Percentiles rank a stretch among this genome's conserved stretches.
phyloP scores from a whole-genome alignment of 495 filamentous ascomycete species.

The Xylaria longipes region DNA sequence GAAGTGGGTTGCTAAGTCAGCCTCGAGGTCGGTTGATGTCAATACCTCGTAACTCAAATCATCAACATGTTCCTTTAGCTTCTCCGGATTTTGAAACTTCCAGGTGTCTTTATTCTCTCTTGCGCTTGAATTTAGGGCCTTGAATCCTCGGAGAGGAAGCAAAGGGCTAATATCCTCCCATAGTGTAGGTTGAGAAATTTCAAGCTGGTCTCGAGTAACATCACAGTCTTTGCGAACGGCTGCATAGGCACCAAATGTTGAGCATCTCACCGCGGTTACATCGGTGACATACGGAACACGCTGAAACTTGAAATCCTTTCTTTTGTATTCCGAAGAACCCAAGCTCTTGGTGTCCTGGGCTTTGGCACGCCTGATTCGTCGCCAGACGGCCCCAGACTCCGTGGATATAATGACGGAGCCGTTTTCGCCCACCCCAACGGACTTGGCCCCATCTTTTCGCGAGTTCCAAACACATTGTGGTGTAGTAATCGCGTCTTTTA shows the following conservation, averaged over 20 bases:
- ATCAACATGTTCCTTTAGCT: slow-evolving; percentile 41
- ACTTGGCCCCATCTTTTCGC: slow-evolving; percentile 80
- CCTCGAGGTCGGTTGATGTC: slow-evolving; percentile 62
- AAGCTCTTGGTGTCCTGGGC: slow-evolving; percentile 71
- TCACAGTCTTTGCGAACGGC: slow-evolving; percentile 86
- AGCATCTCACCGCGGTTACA: slow-evolving; percentile 82
- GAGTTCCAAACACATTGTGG: slow-evolving; percentile 86
- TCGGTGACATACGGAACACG: slow-evolving; percentile 86
- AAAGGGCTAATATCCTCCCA: slow-evolving; percentile 77
- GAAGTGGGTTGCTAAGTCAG: slow-evolving; percentile 56
- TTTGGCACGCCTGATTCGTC: slow-evolving; percentile 78
- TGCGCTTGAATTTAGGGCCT: slow-evolving; percentile 40
- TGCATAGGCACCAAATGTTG: slow-evolving; percentile 85
- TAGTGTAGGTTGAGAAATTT: slow-evolving; percentile 65
- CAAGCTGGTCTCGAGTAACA: slow-evolving; percentile 76
- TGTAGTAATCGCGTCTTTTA: slow-evolving; percentile 73
- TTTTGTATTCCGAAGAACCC: slow-evolving; percentile 56
- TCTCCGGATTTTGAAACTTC: slow-evolving; percentile 45
- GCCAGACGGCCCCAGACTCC: slow-evolving; percentile 89
- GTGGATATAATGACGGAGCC: slow-evolving; percentile 96
- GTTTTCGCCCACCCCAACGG: slow-evolving; percentile 88
- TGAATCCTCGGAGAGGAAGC: slow-evolving; percentile 63
- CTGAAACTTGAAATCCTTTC: slow-evolving; percentile 92
- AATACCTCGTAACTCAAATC: slow-evolving; percentile 55
- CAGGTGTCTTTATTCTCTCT: slow-evolving; percentile 40